Base-by-base conservation (phyloP, 2,329 filamentous ascomycete species). In the Dothideomycetes sp. region DNA sequence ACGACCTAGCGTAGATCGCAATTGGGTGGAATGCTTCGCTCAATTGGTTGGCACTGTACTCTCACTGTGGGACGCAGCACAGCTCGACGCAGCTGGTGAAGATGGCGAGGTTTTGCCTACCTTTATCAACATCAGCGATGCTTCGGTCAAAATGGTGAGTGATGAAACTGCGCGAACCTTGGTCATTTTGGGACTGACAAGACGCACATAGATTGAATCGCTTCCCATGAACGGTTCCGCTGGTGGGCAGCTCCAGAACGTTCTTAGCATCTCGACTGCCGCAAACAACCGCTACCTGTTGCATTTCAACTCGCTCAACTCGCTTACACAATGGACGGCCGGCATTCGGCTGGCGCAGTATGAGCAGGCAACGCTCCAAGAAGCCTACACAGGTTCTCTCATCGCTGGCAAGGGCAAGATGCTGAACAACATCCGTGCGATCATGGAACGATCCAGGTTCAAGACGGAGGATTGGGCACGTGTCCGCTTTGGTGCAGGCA, bases 121-220 rank as follows among this genome's bases (percentile, higher is more conserved):
- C 36, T 98, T 95, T 59, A 88, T 98, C 61, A 98, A 98, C 57
- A 66, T 98, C 45, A 94, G 91, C 5, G 91, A 98, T 71, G 91
- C 91, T 15, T 94, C 91, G 0, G 87, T 98, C 53, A 94, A 94
- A 63, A 95, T 96, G 87, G 91, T 95, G 72, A 17, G 56, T 45
- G 17, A 12, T 20, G 32, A 16, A 20, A 10, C 24, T 20, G 7
- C 33, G 18, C 29, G 22, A 10, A 8, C 3, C 3, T 8, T 28
- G 20, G 31, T 13, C 5, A 33, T 36, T 38, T 16, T 27, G 15
- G n/a, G 12, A 28, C 36, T 47, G 36, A 45, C 41, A 38, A 27
- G n/a, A 13, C 20, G 43, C 19, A 40, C 12, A 17, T 34, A 66
- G 60, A 64, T 62, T 45, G 55, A 95, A 58, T 89, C 86, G 10